These are phyloP conservation scores for Mycena crocata DNA, from an alignment of 768 basidiomycete genomes.

Conservation along the genomic window DNA sequence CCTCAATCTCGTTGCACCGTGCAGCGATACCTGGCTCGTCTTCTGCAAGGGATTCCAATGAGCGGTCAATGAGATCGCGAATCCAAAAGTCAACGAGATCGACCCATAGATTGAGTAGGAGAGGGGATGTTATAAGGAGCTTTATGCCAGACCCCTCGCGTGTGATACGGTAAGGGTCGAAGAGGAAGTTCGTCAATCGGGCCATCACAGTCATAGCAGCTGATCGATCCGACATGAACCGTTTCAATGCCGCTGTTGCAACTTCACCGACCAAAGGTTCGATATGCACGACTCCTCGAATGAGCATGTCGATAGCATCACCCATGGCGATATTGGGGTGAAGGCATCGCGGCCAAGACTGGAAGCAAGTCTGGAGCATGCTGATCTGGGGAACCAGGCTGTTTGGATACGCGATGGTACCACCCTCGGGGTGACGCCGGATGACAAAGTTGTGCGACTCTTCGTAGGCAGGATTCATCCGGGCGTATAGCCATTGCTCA, in stretches of 20 bases:
- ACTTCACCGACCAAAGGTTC: constrained; percentile 81
- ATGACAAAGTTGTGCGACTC: constrained; percentile 77
- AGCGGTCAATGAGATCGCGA: constrained; percentile 55
- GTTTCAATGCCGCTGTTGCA: constrained; percentile 73
- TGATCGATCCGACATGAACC: constrained; percentile 73
- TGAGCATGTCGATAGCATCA: constrained; percentile 81
- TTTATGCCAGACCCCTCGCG: constrained; percentile 73
- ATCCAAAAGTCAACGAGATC: constrained; percentile 79
- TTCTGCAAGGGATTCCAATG: constrained; percentile 53
- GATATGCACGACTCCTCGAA: constrained; percentile 86
- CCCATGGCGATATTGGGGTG: constrained; percentile 64
- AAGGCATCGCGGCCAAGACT: constrained; percentile 87
- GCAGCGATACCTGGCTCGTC: constrained; percentile 55
- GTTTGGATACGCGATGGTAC: constrained; percentile 73
- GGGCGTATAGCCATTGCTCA: constrained; percentile 80
- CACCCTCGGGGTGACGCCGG: constrained; percentile 73
- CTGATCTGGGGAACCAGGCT: constrained; percentile 71
- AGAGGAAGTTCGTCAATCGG: constrained; percentile 78
- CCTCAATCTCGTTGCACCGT: constrained; percentile 72
- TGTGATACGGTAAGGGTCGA: constrained; percentile 72
- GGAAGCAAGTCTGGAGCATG: constrained; percentile 81
- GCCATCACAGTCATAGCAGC: constrained; percentile 70
- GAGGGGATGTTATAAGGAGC: constrained; percentile 73
- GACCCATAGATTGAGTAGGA: constrained; percentile 80
- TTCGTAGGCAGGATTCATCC: constrained; percentile 70